Evolutionary conservation across 108 stramenopile genomes (phyloP), one percentile per base, ranked within the genome.

Genomic region (Nitzschia palea): DNA sequence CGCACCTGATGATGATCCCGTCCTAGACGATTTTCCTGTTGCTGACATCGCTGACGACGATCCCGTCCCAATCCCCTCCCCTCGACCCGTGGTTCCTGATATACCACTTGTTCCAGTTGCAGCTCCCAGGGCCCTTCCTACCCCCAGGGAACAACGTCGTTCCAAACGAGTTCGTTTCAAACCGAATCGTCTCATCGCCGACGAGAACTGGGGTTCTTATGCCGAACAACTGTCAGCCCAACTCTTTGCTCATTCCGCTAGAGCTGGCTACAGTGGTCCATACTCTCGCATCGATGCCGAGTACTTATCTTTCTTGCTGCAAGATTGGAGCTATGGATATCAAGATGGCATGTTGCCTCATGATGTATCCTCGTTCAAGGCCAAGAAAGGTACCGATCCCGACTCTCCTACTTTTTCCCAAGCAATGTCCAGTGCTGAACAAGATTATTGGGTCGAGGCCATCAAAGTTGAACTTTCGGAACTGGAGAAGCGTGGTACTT

Each of bases 341-440:
- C 37, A 40, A 40, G 37, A 40, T 14, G 37, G 37, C 37, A 40
- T 40, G 8, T 10, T 40, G 8, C 37, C 37, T 10, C 37, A 40
- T 40, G 37, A 40, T 14, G 8, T 40, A 14, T 40, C 14, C 37
- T 8, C 37, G 14, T 40, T 40, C 37, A 14, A 8, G 8, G 37
- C 37, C 8, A 40, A 40, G 37, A 40, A 40, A 36, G 14, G 51
- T 44, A 62, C 43, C 29, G 68, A 50, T 66, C 44, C 65, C 30
- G 68, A 70, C 33, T 42, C 66, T 36, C 71, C 66, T 0, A 52
- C 44, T 2, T 73, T 26, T 26, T 20, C 44, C 27, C 31, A 55
- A 37, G 71, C 68, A 1, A 70, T 60, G 40, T 58, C 34, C 37
- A 35, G 74, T 0, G 62, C 52, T 14, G 14, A 40, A 14, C 35